phyloP scores from a whole-genome alignment of 2,329 filamentous ascomycete species.

The Seiridium cupressi region DNA sequence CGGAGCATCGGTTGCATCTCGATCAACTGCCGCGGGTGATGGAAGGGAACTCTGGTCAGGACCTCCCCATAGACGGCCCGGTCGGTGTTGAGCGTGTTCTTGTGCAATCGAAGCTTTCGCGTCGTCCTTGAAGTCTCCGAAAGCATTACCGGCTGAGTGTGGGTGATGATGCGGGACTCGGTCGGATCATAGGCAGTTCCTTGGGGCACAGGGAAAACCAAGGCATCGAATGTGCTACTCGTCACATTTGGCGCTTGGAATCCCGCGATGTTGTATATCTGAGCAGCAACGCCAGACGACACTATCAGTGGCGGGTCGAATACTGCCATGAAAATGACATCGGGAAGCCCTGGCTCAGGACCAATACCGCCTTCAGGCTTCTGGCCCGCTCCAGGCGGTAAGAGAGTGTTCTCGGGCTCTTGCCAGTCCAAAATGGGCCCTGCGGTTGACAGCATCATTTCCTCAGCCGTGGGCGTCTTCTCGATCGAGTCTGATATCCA shows the following conservation, averaged over 20 bases:
- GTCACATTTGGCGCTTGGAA: constrained; percentile 34
- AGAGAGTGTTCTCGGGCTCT: constrained; percentile 65
- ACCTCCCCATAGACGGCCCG: constrained; percentile 70
- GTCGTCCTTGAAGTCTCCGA: constrained; percentile 20
- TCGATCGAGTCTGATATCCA: constrained; percentile 72
- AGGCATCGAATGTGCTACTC: constrained; percentile 50
- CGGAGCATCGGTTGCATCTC: constrained; percentile 71
- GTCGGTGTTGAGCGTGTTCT: constrained; percentile 66
- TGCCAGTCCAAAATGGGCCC: constrained; percentile 64
- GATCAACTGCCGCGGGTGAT: constrained; percentile 74
- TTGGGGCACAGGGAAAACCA: constrained; percentile 54
- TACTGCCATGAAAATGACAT: constrained; percentile 71
- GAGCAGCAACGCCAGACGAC: constrained; percentile 61
- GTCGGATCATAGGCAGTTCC: constrained; percentile 52
- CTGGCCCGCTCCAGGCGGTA: constrained; percentile 45
- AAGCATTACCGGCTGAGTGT: constrained; percentile 42
- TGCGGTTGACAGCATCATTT: constrained; percentile 34
- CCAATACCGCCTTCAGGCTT: constrained; percentile 45
- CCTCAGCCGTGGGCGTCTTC: constrained; percentile 46
- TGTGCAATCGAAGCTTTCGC: constrained; percentile 30
- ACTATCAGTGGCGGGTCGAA: constrained; percentile 74
- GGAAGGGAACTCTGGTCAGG: constrained; percentile 69
- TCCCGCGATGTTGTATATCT: constrained; percentile 59
- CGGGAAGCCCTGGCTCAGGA: constrained; percentile 54
- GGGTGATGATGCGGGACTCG: constrained; percentile 55